Conservation (phyloP, 768 basidiomycete species). For the Fibroporia radiculosa region DNA sequence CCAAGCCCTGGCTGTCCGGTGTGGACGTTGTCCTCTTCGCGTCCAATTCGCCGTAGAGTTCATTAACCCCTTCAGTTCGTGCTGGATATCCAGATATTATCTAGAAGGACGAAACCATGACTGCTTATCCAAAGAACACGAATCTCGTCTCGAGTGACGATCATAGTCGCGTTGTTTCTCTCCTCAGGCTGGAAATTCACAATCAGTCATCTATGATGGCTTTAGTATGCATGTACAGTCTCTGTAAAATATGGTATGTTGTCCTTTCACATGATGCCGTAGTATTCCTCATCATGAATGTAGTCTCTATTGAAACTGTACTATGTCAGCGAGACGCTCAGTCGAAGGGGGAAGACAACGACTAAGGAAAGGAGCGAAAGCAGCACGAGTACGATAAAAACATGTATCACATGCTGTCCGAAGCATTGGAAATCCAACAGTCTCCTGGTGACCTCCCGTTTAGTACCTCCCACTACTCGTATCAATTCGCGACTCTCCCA, state of each 20-base stretch:
- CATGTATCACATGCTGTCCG: too few species aligned
- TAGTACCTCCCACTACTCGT: too few species aligned
- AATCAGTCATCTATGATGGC: slow-evolving; percentile 4
- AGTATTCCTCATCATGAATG: not conserved
- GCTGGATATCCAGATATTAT: slow-evolving; percentile 53
- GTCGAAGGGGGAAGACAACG: too few species aligned
- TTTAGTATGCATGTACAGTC: slow-evolving; percentile 73
- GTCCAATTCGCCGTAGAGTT: slow-evolving; percentile 34
- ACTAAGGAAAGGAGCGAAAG: too few species aligned
- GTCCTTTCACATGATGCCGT: not conserved
- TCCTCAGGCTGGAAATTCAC: slow-evolving; percentile 44
- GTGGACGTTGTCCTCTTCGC: too few species aligned
- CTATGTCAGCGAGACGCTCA: too few species aligned
- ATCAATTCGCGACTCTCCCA: slow-evolving; percentile 50
- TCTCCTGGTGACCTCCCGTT: slow-evolving; percentile 71
- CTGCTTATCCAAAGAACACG: slow-evolving; percentile 60
- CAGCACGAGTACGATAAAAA: too few species aligned
- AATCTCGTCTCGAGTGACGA: slow-evolving; percentile 68
- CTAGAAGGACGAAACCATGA: slow-evolving; percentile 74
- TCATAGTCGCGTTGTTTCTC: slow-evolving; percentile 63
- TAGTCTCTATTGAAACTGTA: too few species aligned
- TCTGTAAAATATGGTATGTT: slow-evolving; percentile 47
- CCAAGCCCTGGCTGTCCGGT: too few species aligned
- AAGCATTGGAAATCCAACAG: slow-evolving; percentile 35
- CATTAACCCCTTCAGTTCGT: too few species aligned